phyloP scores from a whole-genome alignment of 176 grass and related monocot genomes.

The Carex pumila region DNA sequence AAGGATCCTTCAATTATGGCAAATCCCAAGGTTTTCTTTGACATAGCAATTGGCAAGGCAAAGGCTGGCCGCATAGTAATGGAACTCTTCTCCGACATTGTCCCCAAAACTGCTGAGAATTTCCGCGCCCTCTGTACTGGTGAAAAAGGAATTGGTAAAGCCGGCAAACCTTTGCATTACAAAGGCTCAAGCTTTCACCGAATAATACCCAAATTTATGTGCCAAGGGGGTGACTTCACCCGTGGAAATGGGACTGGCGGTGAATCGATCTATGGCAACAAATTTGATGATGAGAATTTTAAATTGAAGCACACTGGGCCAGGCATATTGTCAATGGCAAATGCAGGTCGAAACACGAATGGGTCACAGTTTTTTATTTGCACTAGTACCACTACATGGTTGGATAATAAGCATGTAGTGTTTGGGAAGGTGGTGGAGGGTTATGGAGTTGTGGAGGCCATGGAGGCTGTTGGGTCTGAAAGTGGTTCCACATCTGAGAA shows the following conservation, averaged over 20 bases:
- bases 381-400: slow-evolving; percentile 41
- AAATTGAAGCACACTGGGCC: slow-evolving; percentile 45
- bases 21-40: slow-evolving; percentile 81
- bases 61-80: slow-evolving; percentile 48
- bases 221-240: slow-evolving; percentile 79
- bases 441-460: slow-evolving; percentile 47
- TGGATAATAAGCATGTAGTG: slow-evolving; percentile 64
- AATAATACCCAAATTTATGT: slow-evolving; percentile 66
- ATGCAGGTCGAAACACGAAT: slow-evolving; percentile 60
- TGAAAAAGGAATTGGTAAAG: slow-evolving; percentile 37
- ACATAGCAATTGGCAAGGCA: slow-evolving; percentile 54
- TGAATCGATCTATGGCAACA: slow-evolving; percentile 59
- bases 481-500: slow-evolving; percentile 24
- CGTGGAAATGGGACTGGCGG: slow-evolving; percentile 60
- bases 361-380: slow-evolving; percentile 78
- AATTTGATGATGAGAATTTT: slow-evolving; percentile 68
- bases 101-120: slow-evolving; percentile 59
- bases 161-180: slow-evolving; percentile 54
- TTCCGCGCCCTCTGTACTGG: slow-evolving; percentile 72
- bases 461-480: slow-evolving; percentile 44
- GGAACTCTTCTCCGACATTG: slow-evolving; percentile 58
- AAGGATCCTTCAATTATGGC: not conserved
- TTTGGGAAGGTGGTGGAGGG: slow-evolving; percentile 64
- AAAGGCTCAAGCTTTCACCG: slow-evolving; percentile 69
- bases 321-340: slow-evolving; percentile 66